Base-by-base conservation (phyloP, 2,329 filamentous ascomycete genomes). In the Acrodontium crateriforme region DNA sequence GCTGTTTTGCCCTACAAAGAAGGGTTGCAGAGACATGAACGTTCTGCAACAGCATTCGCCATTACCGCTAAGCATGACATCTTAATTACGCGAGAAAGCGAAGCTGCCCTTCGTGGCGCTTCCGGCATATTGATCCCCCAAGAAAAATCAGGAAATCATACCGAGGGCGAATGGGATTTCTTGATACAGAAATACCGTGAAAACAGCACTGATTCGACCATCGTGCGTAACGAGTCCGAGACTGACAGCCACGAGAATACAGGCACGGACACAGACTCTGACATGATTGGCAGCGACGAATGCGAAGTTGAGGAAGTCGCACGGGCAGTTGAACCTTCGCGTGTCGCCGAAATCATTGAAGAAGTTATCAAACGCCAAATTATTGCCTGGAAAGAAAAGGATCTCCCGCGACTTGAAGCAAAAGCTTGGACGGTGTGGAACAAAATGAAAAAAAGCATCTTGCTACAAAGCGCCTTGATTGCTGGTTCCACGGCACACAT, bases 391-490 rank as follows among this genome's bases (percentile, higher is more conserved):
- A 52, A 53, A n/a, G 48, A 59, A n/a, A 58, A 54, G 1, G 73
- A 72, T 37, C 58, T 70, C 5, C 67, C 71, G 0, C 67, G 59
- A 28, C 56, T 69, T 9, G 55, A 71, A 31, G 49, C 48, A 4
- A 72, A 63, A 3, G 78, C 77, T 0, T 65, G 69, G 44, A 52
- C 46, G 3, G 39, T 78, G 2, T 91, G 81, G 82, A 46, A 50
- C 14, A 52, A 61, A 20, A 69, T 69, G 16, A 68, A 62, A 27
- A 58, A 55, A 7, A 47, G 52, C 22, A 53, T 55, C 2, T 37
- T 18, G 50, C 36, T 42, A 51, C 47, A 56, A 17, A 50, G 53
- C 9, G 31, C 36, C 2, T 54, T 65, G 15, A 63, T 75, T 11
- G 47, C 56, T 2, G 39, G 44, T 6, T 59, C 67, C n/a, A 54